Percentiles rank a stretch among this genome's conserved stretches.
Conservation (phyloP, 768 basidiomycete species). For the Hydnum rufescens region DNA sequence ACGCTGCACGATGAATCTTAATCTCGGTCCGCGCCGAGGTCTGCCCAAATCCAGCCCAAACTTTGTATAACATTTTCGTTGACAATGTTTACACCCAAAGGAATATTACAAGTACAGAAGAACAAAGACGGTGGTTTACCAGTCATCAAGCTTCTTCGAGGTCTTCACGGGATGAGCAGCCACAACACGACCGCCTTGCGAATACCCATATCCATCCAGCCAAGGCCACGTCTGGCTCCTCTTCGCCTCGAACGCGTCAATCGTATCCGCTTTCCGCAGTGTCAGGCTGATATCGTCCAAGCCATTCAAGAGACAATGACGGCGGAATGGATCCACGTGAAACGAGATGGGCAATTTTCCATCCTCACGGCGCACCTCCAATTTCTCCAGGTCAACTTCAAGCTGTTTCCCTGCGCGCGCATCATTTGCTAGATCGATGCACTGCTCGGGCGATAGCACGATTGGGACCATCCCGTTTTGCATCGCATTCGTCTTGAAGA, state of each 20-base stretch:
- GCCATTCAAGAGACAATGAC: slow-evolving; percentile 87
- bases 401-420: slow-evolving; percentile 56
- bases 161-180: neutral
- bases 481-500: slow-evolving; percentile 77
- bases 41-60: too few species aligned
- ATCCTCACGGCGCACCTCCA: slow-evolving; percentile 46
- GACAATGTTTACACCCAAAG: too few species aligned
- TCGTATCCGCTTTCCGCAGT: slow-evolving; percentile 54
- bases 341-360: slow-evolving; percentile 59
- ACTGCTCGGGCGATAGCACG: slow-evolving; percentile 45
- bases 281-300: slow-evolving; percentile 94
- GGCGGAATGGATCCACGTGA: slow-evolving; percentile 71
- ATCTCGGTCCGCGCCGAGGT: too few species aligned
- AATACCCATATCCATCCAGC: slow-evolving; percentile 88
- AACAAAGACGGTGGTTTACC: too few species aligned
- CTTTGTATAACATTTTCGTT: too few species aligned
- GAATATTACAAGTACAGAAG: too few species aligned
- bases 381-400: slow-evolving; percentile 68
- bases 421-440: slow-evolving; percentile 53
- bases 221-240: slow-evolving; percentile 77
- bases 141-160: neutral
- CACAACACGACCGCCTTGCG: neutral
- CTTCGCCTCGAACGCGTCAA: slow-evolving; percentile 59
- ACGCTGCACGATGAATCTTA: too few species aligned
- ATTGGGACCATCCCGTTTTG: slow-evolving; percentile 87